Conservation (phyloP, 192 early-diverging fungal species). For the Umbelopsis sp. region DNA sequence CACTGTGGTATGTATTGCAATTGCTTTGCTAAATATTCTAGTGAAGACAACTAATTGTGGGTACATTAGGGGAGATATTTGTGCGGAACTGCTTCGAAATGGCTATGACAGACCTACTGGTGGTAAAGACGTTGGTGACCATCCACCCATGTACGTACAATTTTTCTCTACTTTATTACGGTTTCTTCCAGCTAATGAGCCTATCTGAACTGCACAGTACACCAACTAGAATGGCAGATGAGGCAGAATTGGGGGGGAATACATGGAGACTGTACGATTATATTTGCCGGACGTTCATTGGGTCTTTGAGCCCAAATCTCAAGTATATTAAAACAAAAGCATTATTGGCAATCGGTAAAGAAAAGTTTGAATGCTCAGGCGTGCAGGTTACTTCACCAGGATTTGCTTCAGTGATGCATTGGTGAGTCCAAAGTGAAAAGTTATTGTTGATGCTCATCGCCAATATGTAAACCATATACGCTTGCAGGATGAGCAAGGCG, state of each 20-base stretch:
- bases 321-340: constrained; percentile 43
- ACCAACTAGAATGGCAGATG: constrained; percentile 43
- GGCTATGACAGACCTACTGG: constrained; percentile 42
- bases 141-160: constrained; percentile 53
- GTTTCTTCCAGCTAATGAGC: background rate
- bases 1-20: constrained; percentile 29
- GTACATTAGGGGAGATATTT: constrained; percentile 34
- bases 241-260: constrained; percentile 43
- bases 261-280: constrained; percentile 55
- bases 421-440: constrained; percentile 20
- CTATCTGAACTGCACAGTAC: constrained; percentile 29
- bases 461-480: no score
- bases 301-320: constrained; percentile 44
- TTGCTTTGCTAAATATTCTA: no score
- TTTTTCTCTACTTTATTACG: background rate
- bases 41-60: background rate
- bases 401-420: constrained; percentile 47
- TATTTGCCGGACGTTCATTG: constrained; percentile 42
- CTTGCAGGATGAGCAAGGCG: constrained; percentile 23
- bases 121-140: constrained; percentile 51
- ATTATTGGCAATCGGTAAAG: constrained; percentile 36
- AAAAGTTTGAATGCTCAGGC: constrained; percentile 46
- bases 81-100: constrained; percentile 28
- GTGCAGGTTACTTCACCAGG: constrained; percentile 36
- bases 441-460: background rate